A percentile compares a stretch with the other conserved stretches of the same genome.
Conservation (phyloP, 176 grass and related monocot genomes). For the Phoenix dactylifera region DNA sequence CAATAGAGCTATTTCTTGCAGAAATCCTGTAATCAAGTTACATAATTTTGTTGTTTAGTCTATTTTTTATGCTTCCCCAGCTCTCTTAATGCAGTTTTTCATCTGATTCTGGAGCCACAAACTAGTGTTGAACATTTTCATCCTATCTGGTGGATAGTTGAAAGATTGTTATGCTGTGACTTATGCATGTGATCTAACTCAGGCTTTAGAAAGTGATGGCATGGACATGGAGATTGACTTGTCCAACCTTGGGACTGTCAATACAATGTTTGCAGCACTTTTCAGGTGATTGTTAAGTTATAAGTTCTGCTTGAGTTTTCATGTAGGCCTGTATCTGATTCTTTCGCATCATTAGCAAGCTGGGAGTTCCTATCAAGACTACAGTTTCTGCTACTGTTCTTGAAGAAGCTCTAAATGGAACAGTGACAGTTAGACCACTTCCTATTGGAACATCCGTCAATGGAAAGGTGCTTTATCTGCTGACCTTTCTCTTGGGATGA, state of each 20-base stretch:
- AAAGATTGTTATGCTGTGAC: not conserved
- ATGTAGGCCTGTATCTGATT: not conserved
- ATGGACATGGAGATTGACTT: conserved; percentile 99
- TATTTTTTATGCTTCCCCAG: too few relatives aligned
- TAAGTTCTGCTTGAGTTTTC: conserved; percentile 17
- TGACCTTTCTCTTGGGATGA: conserved; percentile 21
- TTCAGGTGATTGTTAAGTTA: conserved; percentile 57
- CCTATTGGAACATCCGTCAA: conserved; percentile 68
- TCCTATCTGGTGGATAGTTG: not conserved
- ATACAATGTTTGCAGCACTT: conserved; percentile 99
- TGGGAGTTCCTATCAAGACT: conserved; percentile 98
- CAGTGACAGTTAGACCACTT: conserved; percentile 85
- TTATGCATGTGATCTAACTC: conserved; percentile 6
- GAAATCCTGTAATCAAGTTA: too few relatives aligned
- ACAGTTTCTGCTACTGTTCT: conserved; percentile 81
- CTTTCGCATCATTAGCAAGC: conserved; percentile 57
- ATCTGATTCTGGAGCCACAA: too few relatives aligned
- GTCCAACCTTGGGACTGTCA: conserved; percentile 96
- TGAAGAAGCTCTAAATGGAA: conserved; percentile 95
- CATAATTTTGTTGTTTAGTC: too few relatives aligned
- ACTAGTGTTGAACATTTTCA: not conserved
- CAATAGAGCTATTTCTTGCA: too few relatives aligned
- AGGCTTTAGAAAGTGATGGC: conserved; percentile 93
- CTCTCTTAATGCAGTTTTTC: too few relatives aligned
- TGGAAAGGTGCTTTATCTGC: conserved; percentile 58